Evolutionary conservation across 106 monocot species (phyloP).

Genomic region (Dendrobium catenatum): DNA sequence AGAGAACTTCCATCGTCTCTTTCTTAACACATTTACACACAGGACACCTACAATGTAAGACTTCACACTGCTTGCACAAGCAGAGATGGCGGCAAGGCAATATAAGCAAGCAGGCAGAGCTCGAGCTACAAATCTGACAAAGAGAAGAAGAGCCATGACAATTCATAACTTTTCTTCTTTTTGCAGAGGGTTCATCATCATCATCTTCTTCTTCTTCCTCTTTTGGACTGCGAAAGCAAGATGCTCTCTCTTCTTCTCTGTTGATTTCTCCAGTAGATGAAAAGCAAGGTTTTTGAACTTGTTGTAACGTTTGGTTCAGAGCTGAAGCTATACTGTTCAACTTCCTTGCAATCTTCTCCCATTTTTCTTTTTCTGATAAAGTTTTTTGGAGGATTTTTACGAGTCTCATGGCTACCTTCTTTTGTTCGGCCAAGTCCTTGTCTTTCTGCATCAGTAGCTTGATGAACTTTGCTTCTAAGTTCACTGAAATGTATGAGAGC

Average conservation of each 20-base stretch:
- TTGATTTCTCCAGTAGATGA: too few species aligned
- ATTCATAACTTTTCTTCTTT: too few species aligned
- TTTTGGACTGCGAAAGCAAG: background rate
- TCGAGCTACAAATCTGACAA: background rate
- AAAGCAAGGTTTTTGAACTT: too few species aligned
- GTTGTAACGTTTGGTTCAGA: background rate
- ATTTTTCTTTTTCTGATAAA: background rate
- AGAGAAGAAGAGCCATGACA: background rate
- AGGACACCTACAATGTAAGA: background rate
- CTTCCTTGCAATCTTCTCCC: background rate
- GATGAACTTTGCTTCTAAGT: background rate
- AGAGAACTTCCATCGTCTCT: background rate
- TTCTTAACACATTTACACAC: background rate
- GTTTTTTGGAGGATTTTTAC: background rate
- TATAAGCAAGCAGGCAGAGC: background rate
- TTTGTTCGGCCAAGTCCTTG: background rate
- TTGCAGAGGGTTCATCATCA: too few species aligned
- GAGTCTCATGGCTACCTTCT: background rate
- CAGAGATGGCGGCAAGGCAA: background rate
- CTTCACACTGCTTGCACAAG: background rate
- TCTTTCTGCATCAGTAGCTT: background rate
- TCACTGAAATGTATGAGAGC: background rate
- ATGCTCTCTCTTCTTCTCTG: background rate
- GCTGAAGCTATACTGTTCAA: background rate
- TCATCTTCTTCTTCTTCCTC: too few species aligned